Percentiles rank a stretch among this genome's conserved stretches.
phyloP scores from a whole-genome alignment of 2,329 filamentous ascomycete genomes.

The Fusarium brachygibbosum region DNA sequence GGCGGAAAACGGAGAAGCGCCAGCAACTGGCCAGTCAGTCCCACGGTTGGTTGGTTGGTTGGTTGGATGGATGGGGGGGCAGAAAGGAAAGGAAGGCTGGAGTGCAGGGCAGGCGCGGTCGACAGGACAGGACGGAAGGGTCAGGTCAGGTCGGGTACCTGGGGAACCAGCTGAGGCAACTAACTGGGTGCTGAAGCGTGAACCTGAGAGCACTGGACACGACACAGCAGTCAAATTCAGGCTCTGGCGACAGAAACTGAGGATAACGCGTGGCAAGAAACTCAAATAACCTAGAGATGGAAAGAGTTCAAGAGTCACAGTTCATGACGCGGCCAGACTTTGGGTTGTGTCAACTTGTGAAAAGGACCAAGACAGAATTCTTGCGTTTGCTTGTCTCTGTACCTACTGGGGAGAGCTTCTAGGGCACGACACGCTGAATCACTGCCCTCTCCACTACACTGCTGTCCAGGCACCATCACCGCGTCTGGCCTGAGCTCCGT shows the following conservation, averaged over 20 bases:
- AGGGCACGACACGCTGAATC: slow-evolving; percentile 30
- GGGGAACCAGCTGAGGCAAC: slow-evolving; percentile 23
- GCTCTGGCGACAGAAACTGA: neutral
- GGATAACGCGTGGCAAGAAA: neutral
- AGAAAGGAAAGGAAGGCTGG: slow-evolving; percentile 19
- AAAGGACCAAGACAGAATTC: neutral
- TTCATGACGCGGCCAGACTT: slow-evolving; percentile 6
- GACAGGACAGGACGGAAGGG: neutral
- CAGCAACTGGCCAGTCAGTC: slow-evolving; percentile 12
- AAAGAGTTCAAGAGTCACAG: neutral
- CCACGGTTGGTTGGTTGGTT: slow-evolving; percentile 17
- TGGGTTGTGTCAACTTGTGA: neutral
- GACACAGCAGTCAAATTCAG: slow-evolving; percentile 3
- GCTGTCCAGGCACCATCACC: neutral
- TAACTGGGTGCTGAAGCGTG: slow-evolving; percentile 3
- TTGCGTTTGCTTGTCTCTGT: slow-evolving; percentile 8
- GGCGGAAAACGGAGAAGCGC: slow-evolving; percentile 35
- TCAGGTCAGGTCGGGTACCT: slow-evolving; percentile 5
- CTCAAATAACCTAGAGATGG: neutral
- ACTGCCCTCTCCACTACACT: slow-evolving; percentile 15
- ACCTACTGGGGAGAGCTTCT: slow-evolving; percentile 7
- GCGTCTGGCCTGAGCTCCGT: slow-evolving; percentile 8
- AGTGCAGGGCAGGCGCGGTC: slow-evolving; percentile 24
- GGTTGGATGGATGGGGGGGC: slow-evolving; percentile 10
- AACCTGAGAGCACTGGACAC: neutral